Conservation (phyloP, 306 rosid genomes). For the Begonia masoniana region DNA sequence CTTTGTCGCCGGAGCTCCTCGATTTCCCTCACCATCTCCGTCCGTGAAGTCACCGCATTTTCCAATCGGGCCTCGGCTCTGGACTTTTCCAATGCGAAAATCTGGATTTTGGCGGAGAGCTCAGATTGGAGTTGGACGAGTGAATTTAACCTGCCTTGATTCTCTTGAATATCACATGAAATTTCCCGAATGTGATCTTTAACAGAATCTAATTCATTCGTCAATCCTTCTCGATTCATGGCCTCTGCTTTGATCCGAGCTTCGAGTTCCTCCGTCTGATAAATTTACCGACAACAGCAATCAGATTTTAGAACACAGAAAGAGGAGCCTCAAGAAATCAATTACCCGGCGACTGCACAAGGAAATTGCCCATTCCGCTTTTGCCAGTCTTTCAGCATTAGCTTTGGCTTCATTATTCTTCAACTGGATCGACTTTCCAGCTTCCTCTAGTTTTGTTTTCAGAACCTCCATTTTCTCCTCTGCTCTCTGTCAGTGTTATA, state of each 20-base stretch:
- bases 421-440: constrained; percentile 23
- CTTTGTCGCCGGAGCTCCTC: constrained; percentile 42
- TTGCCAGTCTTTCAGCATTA: constrained; percentile 25
- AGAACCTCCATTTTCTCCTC: constrained; percentile 31
- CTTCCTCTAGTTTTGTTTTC: constrained; percentile 28
- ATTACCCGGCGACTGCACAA: constrained; percentile 48
- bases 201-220: constrained; percentile 22
- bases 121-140: constrained; percentile 32
- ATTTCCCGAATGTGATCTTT: constrained; percentile 29
- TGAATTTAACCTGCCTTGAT: constrained; percentile 31
- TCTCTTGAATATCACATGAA: constrained; percentile 32
- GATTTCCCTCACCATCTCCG: constrained; percentile 36
- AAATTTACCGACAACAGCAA: background rate
- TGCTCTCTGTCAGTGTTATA: constrained; percentile 19
- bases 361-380: constrained; percentile 65
- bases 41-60: constrained; percentile 22
- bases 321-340: background rate
- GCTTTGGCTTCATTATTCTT: constrained; percentile 44
- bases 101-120: constrained; percentile 37
- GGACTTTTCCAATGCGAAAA: constrained; percentile 19
- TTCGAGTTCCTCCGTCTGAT: constrained; percentile 45
- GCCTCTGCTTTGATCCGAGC: constrained; percentile 27
- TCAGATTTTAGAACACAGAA: background rate
- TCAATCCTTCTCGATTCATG: constrained; percentile 15
- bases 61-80: constrained; percentile 27